These are phyloP conservation scores for Tetracladium maxilliforme DNA, from an alignment of 2,329 filamentous ascomycete genomes.

Conservation along the genomic window DNA sequence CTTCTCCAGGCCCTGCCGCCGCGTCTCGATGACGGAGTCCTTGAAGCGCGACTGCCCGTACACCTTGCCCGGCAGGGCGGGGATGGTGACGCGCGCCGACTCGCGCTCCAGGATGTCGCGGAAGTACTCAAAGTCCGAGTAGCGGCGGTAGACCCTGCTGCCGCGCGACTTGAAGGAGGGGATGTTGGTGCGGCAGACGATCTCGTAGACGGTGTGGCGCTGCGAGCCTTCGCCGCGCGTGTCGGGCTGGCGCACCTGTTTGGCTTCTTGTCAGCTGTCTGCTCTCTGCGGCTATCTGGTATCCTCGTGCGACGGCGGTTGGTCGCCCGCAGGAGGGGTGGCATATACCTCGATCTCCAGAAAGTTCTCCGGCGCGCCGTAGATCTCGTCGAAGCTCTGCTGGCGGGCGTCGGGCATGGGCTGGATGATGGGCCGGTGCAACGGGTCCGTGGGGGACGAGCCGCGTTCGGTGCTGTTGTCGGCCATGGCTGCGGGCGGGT, in stretches of 20 bases:
- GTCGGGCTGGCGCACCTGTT: slow-evolving; percentile 78
- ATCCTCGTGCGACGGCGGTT: slow-evolving; percentile 1
- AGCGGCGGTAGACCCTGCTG: slow-evolving; percentile 78
- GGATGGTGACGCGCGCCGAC: slow-evolving; percentile 85
- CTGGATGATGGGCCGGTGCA: slow-evolving; percentile 50
- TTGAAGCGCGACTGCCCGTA: slow-evolving; percentile 97
- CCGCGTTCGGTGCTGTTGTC: no score
- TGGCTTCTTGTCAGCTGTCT: slow-evolving; percentile 1
- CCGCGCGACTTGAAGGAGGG: slow-evolving; percentile 94
- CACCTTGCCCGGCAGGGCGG: slow-evolving; percentile 89
- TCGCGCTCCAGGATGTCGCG: slow-evolving; percentile 96
- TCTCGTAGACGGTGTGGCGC: slow-evolving; percentile 99
- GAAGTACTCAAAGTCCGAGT: slow-evolving; percentile 98
- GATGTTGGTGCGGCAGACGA: slow-evolving; percentile 95
- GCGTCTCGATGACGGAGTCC: slow-evolving; percentile 94
- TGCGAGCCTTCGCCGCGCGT: slow-evolving; percentile 86
- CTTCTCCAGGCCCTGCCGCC: slow-evolving; percentile 79
- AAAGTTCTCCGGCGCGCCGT: slow-evolving; percentile 96
- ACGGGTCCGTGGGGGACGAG: no score
- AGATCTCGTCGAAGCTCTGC: slow-evolving; percentile 98
- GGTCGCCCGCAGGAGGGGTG: slow-evolving; percentile 2
- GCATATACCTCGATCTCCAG: slow-evolving; percentile 78
- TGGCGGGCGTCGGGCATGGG: slow-evolving; percentile 61
- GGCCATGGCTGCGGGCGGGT: no score
- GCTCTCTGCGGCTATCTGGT: neutral